Evolutionary conservation across 2,329 filamentous ascomycete genomes (phyloP).

Genomic region (Cytospora mali): DNA sequence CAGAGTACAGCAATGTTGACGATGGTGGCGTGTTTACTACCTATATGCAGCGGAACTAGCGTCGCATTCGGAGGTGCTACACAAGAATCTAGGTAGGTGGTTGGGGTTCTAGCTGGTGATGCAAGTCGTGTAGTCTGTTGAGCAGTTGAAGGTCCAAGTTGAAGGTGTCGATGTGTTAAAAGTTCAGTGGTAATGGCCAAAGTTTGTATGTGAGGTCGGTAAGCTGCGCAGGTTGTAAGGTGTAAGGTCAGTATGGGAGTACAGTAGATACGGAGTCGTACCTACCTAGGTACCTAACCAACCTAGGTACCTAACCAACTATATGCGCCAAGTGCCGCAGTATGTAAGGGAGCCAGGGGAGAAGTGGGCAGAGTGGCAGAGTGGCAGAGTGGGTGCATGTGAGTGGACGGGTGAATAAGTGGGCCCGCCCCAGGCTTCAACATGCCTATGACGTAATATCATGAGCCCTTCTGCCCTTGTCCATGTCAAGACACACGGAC

Average conservation of each 20-base stretch:
- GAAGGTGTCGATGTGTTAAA: not conserved
- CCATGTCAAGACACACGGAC: not conserved
- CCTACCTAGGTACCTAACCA: too few relatives aligned
- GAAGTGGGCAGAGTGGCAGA: too few relatives aligned
- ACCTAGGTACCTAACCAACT: too few relatives aligned
- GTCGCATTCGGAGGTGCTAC: not conserved
- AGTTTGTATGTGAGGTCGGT: too few relatives aligned
- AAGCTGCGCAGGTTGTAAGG: too few relatives aligned
- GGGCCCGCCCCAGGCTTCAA: not conserved
- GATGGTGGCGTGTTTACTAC: not conserved
- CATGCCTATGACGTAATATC: not conserved
- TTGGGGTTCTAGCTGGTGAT: not conserved
- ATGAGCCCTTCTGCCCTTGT: not conserved
- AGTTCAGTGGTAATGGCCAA: too few relatives aligned
- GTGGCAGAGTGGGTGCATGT: not conserved
- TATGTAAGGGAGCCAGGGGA: too few relatives aligned
- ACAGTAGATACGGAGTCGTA: too few relatives aligned
- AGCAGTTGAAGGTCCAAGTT: not conserved
- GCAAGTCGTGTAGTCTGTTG: not conserved
- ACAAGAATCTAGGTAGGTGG: not conserved
- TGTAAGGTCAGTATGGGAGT: too few relatives aligned
- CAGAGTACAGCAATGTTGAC: not conserved
- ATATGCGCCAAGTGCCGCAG: too few relatives aligned
- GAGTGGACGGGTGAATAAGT: too few relatives aligned
- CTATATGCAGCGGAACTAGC: not conserved